Conservation (phyloP, 2,329 filamentous ascomycete species). For the Allantophomopsis lycopodina region DNA sequence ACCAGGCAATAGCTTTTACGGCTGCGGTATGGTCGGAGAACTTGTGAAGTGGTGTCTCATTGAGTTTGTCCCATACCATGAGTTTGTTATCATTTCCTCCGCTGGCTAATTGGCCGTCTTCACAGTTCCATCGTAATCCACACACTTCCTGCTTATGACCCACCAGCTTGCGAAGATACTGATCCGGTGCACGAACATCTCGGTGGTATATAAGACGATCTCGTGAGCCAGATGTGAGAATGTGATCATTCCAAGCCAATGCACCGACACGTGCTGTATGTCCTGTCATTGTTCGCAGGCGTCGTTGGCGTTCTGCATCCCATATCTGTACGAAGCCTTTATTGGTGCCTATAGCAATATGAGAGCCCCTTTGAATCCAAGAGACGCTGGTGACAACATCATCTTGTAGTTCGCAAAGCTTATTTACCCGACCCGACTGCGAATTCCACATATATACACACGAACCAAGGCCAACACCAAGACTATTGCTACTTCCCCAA, state of each 20-base stretch:
- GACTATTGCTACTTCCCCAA: constrained; percentile 89
- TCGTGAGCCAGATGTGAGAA: constrained; percentile 86
- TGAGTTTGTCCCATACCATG: constrained; percentile 95
- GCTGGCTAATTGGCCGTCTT: constrained; percentile 87
- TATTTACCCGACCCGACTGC: constrained; percentile 78
- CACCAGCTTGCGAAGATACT: constrained; percentile 74
- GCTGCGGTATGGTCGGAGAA: constrained; percentile 92
- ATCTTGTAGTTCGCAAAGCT: constrained; percentile 82
- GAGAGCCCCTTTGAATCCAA: constrained; percentile 96
- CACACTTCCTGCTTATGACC: constrained; percentile 98
- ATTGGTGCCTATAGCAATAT: constrained; percentile 87
- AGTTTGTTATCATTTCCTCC: constrained; percentile 98
- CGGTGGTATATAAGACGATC: constrained; percentile 92
- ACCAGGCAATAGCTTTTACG: constrained; percentile 97
- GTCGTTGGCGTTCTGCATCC: constrained; percentile 79
- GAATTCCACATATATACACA: constrained; percentile 99
- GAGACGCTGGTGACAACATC: constrained; percentile 94
- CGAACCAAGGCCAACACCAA: constrained; percentile 83
- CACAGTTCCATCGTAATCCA: constrained; percentile 91
- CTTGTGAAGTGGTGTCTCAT: constrained; percentile 83
- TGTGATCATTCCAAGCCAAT: constrained; percentile 95
- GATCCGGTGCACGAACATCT: constrained; percentile 84
- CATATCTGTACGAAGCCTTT: constrained; percentile 95
- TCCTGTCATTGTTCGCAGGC: constrained; percentile 90
- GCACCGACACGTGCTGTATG: constrained; percentile 89